Base-by-base conservation (phyloP, 331 rosid species). In the Stylosanthes scabra region DNA sequence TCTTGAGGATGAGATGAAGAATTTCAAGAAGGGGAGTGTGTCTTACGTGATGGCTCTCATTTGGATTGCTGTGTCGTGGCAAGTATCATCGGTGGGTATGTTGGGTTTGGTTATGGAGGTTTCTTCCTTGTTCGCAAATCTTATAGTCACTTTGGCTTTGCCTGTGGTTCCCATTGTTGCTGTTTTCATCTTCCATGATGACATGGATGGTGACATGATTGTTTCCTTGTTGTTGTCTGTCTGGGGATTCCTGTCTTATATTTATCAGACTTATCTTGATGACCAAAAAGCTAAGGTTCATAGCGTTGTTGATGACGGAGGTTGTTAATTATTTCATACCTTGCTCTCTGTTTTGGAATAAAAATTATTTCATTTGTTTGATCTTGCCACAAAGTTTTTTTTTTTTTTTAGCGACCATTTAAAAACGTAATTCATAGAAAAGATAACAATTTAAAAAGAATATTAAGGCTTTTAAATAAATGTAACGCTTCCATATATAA, bases 21-120 rank as follows among this genome's bases (percentile, higher is more conserved):
- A 39, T 12, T 91, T 75, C 74, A 82, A 77, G 34, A 45, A 76
- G 42, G 91, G 96, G n/a, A 80, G 63, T 11, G 76, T 84, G 6
- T 91, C 91, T 11, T 91, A 91, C 62, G 15, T 78, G 27, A 86
- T 89, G 89, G 89, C 91, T 65, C 61, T 91, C 72, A 11, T 84
- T 74, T 89, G 91, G 91, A 89, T 63, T 54, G 89, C 89, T 15
- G 78, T 89, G 76, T 25, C 86, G 11, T 91, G 93, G 91, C 91
- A 87, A 69, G 63, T 87, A 58, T 76, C 82, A 1, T 74, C 86
- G 1, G 37, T 89, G 42, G 89, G 91, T 12, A 68, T 80, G 88
- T n/a, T 86, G 75, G 96, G 97, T 62, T 81, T 87, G 83, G 66
- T 87, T 72, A 81, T 83, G 63, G 90, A 89, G 73, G 91, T 81